Evolutionary conservation across 129 eudicot species (phyloP).

Genomic region (Escallonia herrerae): DNA sequence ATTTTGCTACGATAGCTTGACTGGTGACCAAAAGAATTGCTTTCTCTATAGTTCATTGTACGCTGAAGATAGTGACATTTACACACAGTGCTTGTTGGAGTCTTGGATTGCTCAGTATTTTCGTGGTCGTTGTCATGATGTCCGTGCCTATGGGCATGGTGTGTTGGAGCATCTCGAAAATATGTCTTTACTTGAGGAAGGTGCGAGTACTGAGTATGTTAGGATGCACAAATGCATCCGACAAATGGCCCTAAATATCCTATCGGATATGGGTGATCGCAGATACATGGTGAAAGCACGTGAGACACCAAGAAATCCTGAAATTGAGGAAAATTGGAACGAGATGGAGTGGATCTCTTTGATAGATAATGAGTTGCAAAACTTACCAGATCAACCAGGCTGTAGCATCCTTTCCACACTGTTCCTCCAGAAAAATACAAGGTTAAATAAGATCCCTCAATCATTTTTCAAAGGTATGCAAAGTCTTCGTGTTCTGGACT

Average conservation of each 20-base stretch:
- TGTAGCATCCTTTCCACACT: slow-evolving; percentile 23
- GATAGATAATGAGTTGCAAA: slow-evolving; percentile 15
- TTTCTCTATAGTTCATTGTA: slow-evolving; percentile 24
- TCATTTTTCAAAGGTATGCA: slow-evolving; percentile 19
- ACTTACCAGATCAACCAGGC: slow-evolving; percentile 21
- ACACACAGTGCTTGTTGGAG: slow-evolving; percentile 16
- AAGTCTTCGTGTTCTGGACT: slow-evolving; percentile 26
- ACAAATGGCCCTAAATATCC: slow-evolving; percentile 18
- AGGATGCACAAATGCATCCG: slow-evolving; percentile 34
- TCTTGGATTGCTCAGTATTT: slow-evolving; percentile 18
- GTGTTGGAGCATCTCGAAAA: slow-evolving; percentile 13
- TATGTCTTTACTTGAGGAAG: slow-evolving; percentile 20
- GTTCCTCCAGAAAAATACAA: slow-evolving; percentile 19
- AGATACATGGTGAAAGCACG: slow-evolving; percentile 16
- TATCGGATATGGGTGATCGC: background rate
- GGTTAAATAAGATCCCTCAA: slow-evolving; percentile 13
- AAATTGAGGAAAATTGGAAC: slow-evolving; percentile 13
- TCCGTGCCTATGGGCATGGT: too few species aligned
- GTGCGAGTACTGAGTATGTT: slow-evolving; percentile 8
- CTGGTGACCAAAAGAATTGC: slow-evolving; percentile 16
- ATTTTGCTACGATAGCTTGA: slow-evolving; percentile 12
- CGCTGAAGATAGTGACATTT: slow-evolving; percentile 25
- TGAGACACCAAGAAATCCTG: slow-evolving; percentile 13
- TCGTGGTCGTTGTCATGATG: slow-evolving; percentile 1
- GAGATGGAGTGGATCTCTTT: slow-evolving; percentile 21